Base-by-base conservation (phyloP, 2,329 filamentous ascomycete genomes). In the Venturia asperata region DNA sequence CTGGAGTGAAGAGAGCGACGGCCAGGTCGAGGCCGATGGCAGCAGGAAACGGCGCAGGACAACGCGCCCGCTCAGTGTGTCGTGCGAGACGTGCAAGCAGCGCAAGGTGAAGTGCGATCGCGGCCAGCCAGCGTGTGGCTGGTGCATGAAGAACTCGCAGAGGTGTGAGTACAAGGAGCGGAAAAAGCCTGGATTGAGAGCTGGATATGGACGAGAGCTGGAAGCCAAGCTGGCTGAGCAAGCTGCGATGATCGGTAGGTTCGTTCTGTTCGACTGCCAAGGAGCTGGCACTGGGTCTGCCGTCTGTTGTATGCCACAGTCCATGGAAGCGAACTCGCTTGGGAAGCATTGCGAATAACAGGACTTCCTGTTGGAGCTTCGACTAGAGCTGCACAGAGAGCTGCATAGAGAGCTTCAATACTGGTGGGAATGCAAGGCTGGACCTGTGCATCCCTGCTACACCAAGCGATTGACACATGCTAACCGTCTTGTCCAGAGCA, bases 81-180 rank as follows among this genome's bases (percentile, higher is more conserved):
- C 80, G 70, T 84, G 90, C 72, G 90, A 92, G 42, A 66, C 65
- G 63, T 91, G 89, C 79, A 92, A 92, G 76, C 86, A 89, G 75
- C 81, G 90, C 78, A 93, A 92, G 81, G 89, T 91, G 63, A 77
- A 77, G 77, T 77, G 88, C 75, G 89, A 92, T 75, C 84, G 90
- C 43, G 87, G 86, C 5, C 87, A 91, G 70, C 89, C 89, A 1
- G 84, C 85, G n/a, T 90, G 87, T 74, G 86, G 86, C 27, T 90
- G 87, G 87, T 90, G 87, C 73, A 76, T 84, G 62, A 83, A 87
- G 62, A 88, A 90, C 74, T 82, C 82, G 66, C 84, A 87, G 68
- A 70, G 80, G 52, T 90, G 87, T 72, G 84, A 88, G 72, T 90
- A 90, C 72, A 85, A 84, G 67, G 87, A 88, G 70, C 80, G 87